Base-by-base conservation (phyloP, 106 monocot species). In the Amphibolis antarctica region DNA sequence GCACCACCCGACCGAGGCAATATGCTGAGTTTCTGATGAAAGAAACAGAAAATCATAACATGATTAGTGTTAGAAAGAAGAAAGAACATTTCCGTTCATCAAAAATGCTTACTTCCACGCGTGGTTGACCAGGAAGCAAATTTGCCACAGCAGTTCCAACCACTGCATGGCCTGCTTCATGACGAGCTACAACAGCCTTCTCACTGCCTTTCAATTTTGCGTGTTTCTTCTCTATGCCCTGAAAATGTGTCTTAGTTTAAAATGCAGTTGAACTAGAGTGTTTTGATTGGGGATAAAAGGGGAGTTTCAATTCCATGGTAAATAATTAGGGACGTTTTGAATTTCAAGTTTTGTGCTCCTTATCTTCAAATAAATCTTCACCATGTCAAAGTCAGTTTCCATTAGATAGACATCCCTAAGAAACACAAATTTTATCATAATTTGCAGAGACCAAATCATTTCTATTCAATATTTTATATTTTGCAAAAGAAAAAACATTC, bases 151-250 rank as follows among this genome's bases (percentile, higher is more conserved):
- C 94, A 70, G 94, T 94, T 45, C 94, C 94, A 0, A 94, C 94
- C 69, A 94, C 83, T 28, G 94, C 94, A 80, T 94, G 94, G 54
- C 94, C 94, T 60, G 82, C 94, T 78, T 89, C 94, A 74, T 94
- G 94, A 36, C 94, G 71, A 67, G 94, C 94, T 71, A 94, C 94
- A 63, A 86, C 89, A 64, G 80, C 94, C 53, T 71, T 94, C 69
- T 94, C 94, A 72, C 71, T 77, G 12, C 94, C 89, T 60, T 80
- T 78, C 61, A 94, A 74, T 63, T 86, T 94, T 61, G 89, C 86
- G 82, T 94, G 89, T 46, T 94, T 94, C 74, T 94, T 94, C 79
- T 94, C 94, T 78, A 94, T 89, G 26, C 94, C 94, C 94, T 94
- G 60, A 56, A 53, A 54, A 63, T 4, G 2, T 36, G 4, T 36